Evolutionary conservation across 108 stramenopile species (phyloP), one percentile per base, ranked within the genome.

Genomic region (Skeletonema marinoi): DNA sequence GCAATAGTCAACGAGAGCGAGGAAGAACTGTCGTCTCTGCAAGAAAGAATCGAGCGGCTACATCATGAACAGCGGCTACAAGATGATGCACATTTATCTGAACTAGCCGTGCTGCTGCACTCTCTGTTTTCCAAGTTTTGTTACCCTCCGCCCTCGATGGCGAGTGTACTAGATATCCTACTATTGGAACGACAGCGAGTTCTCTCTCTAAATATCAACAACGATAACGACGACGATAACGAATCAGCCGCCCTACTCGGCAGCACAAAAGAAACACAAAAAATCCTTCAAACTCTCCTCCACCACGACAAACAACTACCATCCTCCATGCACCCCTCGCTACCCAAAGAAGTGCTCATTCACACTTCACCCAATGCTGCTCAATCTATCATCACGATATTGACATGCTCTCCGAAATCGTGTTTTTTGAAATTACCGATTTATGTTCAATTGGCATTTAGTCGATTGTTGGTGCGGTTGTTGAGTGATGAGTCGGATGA

Each of bases 391-490:
- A 80, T 78, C 65, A 4, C 67, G 38, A 13, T 83, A 2, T 38
- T 81, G 41, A 32, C 48, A 60, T 31, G 25, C 1, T 48, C 59
- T 16, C 65, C 82, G 6, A 60, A 39, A 10, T 11, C 21, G 25
- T 78, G 78, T 38, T 62, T 86, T 38, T n/a, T 78, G 31, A 64
- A 67, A 58, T 68, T 93, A 3, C 89, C 93, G 1, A n/a, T 67
- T 10, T 42, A 76, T 30, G 88, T 91, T 78, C 76, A 76, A 25
- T n/a, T 82, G 61, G 74, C 87, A 16, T 83, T 92, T 46, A 75
- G 88, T n/a, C 68, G 91, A 33, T 87, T 91, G 32, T 70, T 94
- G 19, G 54, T 87, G 10, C 71, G 93, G 71, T 66, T 94, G 41
- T 17, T 94, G 31, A 84, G 86, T 16, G 71, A 80, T 39, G 86